Evolutionary conservation across 495 filamentous ascomycete species (phyloP), one percentile per base, ranked within the genome.

Genomic region (Aspergillus olivimuriae): DNA sequence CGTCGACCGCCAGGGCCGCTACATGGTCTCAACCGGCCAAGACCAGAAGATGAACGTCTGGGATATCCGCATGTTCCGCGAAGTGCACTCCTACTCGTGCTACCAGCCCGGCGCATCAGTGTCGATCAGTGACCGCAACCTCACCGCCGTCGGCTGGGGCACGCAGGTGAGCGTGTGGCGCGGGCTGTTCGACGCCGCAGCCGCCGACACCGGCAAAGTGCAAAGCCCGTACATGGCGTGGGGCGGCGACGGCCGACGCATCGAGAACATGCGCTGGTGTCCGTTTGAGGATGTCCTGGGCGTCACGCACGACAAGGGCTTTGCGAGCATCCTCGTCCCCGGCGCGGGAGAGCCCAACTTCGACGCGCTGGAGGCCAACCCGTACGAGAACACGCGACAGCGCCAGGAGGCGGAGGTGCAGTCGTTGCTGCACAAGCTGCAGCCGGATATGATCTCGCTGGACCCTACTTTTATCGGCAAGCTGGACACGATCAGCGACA

Each of bases 261-360:
- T 95, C 43, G 88, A 92, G 59, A 78, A 82, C 35, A 74, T 94
- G 14, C 74, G 76, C 28, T 98, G 90, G 88, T 96, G 91, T 58
- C 94, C 94, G 4, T 94, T 85, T 53, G 92, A 98, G 63, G 92
- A 98, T 68, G 61, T 95, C 0, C 74, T 98, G 2, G 94, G 91
- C 10, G 73, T 94, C 17, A 78, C 81, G 1, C 94, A 96, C 69
- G 73, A 84, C 57, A 68, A 84, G 47, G 94, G 92, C 2, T 96
- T 96, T 66, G 83, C 83, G 34, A 90, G 84, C 41, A 74, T 97
- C 39, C 76, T 97, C 56, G 79, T 96, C 16, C 92, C 92, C 20
- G 92, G 92, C 19, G 87, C 92, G 14, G 92, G 92, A 43, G 92
- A 98, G 66, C 84, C 92, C 37, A 97, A 97, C 74, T 96, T 87